Percentiles rank a stretch among this genome's conserved stretches.
These are phyloP conservation scores for Dacryopinax primogenitus DNA, from an alignment of 768 basidiomycete species.

Conservation along the genomic window DNA sequence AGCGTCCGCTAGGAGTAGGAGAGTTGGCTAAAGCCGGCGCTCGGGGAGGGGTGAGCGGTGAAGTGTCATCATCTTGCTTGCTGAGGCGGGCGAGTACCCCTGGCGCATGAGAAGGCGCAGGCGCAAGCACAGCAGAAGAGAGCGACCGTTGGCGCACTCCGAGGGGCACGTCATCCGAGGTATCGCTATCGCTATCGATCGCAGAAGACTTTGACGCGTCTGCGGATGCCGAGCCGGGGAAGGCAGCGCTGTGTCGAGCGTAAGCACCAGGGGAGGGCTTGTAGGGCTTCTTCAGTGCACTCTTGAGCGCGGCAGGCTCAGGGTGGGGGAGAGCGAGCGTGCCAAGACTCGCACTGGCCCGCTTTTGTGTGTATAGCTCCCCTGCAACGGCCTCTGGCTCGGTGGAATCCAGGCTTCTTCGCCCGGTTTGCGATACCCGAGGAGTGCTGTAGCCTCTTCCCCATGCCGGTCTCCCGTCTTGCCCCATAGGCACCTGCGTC, in stretches of 20 bases:
- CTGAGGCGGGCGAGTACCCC: not conserved
- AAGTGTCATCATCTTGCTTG: not conserved
- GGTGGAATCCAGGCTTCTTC: not conserved
- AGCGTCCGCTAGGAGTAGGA: not conserved
- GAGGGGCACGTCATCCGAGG: not conserved
- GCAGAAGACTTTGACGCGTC: not conserved
- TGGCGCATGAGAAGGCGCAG: not conserved
- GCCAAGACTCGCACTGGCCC: not conserved
- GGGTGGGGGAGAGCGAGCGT: not conserved
- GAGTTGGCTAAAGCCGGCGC: not conserved
- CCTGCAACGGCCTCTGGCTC: not conserved
- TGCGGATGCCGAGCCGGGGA: not conserved
- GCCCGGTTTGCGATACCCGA: not conserved
- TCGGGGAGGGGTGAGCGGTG: not conserved
- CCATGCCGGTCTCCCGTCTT: not conserved
- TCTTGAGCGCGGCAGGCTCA: not conserved
- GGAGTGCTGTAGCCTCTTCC: not conserved
- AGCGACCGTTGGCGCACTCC: not conserved
- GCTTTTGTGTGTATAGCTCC: not conserved
- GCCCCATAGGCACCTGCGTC: not conserved
- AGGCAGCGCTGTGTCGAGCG: not conserved
- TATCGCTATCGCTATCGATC: not conserved
- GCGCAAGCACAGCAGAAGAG: not conserved
- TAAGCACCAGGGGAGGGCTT: not conserved
- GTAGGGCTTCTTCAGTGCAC: slow-evolving; percentile 1